A percentile compares a stretch with the other conserved stretches of the same genome.
Conservation (phyloP, 1,139 yeast species). For the Pichia inconspicua region DNA sequence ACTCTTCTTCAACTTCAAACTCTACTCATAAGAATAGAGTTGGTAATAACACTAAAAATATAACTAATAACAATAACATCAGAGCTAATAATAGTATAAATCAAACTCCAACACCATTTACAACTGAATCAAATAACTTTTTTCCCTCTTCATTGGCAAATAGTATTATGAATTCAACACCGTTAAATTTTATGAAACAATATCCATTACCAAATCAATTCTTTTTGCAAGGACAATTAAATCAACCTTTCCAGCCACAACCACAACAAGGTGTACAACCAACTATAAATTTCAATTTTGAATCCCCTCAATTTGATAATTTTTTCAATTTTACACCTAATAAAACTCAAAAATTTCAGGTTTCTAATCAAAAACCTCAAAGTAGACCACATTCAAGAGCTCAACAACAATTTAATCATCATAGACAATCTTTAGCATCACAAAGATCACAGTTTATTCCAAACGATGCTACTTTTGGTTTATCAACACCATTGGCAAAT, state of each 20-base stretch:
- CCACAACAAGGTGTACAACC: not conserved
- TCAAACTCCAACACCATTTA: not conserved
- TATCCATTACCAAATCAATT: not conserved
- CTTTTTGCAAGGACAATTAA: not conserved
- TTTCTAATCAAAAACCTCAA: constrained; percentile 1
- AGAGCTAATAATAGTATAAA: not conserved
- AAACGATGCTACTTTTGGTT: not conserved
- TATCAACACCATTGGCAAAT: constrained; percentile 13
- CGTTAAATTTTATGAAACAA: not conserved
- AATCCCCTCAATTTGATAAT: constrained; percentile 7
- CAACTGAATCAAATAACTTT: not conserved
- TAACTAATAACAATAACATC: not conserved
- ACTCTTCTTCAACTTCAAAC: not conserved
- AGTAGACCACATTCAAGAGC: not conserved
- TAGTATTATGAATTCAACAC: not conserved
- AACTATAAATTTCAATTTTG: not conserved
- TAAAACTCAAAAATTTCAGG: constrained; percentile 2
- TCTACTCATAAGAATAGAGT: not conserved
- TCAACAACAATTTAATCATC: not conserved
- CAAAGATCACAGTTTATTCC: not conserved
- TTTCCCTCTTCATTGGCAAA: not conserved
- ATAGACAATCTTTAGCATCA: not conserved
- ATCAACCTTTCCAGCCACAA: constrained; percentile 1
- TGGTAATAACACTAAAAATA: not conserved
- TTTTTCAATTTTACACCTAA: constrained; percentile 10